Evolutionary conservation across 2,329 filamentous ascomycete genomes (phyloP).

Genomic region (Penicillium capsulatum): DNA sequence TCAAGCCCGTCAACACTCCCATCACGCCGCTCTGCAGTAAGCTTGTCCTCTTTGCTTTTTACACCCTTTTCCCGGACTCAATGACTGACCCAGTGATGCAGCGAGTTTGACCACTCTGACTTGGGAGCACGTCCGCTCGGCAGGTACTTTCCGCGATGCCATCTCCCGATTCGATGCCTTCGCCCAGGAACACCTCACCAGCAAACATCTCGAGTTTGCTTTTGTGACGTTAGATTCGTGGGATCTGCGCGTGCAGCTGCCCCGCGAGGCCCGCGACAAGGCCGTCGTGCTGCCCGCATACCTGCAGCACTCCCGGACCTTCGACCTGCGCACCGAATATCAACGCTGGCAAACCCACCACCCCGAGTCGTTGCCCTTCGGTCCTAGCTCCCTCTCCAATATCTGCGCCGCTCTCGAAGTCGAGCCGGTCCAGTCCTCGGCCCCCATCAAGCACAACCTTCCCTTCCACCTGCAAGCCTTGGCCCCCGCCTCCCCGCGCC

Average conservation of each 20-base stretch:
- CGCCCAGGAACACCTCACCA: conserved; percentile 82
- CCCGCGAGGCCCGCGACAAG: conserved; percentile 96
- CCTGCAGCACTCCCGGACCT: conserved; percentile 94
- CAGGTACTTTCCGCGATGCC: conserved; percentile 94
- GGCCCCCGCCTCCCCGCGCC: conserved; percentile 87
- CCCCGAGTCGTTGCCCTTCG: conserved; percentile 93
- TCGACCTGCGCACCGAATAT: conserved; percentile 95
- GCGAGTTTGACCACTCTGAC: conserved; percentile 95
- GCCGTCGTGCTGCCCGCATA: conserved; percentile 94
- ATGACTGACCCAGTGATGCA: conserved; percentile 42
- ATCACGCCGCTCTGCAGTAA: conserved; percentile 98
- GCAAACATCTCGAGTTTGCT: conserved; percentile 91
- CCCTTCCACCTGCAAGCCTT: conserved; percentile 96
- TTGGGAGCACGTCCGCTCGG: conserved; percentile 98
- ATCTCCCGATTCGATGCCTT: conserved; percentile 93
- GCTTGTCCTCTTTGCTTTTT: conserved; percentile 47
- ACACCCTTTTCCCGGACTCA: conserved; percentile 11
- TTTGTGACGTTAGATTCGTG: conserved; percentile 98
- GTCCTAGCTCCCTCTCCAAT: conserved; percentile 89
- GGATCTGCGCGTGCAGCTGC: conserved; percentile 96
- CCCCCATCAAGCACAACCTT: conserved; percentile 97
- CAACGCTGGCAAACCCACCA: conserved; percentile 98
- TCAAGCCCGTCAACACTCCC: conserved; percentile 97
- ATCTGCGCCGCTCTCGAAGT: conserved; percentile 98
- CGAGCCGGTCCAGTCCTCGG: conserved; percentile 93